Evolutionary conservation across 2,329 filamentous ascomycete genomes (phyloP), one percentile per base, ranked within the genome.

Genomic region (Penicillium brasilianum): DNA sequence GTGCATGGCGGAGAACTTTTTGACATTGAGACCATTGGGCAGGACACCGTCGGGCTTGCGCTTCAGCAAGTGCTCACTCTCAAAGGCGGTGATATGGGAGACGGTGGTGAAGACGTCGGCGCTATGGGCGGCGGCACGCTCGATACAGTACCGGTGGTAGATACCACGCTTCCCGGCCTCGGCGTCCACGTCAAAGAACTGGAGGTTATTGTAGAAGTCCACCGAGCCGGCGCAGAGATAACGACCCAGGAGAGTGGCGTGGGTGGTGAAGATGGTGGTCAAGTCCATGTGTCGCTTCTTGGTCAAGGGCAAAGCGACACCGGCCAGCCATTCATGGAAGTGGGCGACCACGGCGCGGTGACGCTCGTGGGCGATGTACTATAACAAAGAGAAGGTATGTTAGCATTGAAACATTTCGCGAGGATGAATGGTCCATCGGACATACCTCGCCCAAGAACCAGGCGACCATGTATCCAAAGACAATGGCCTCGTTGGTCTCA

Each of bases 191-290:
- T 99, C 94, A 74, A 99, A 98, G 81, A 88, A 90, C 78, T 98
- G 94, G 56, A 99, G 85, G 77, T 98, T 97, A 83, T 98, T 99
- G 85, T 99, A 99, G 77, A 99, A 98, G 77, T 99, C 95, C 65
- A 98, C 95, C 0, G 93, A 97, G 57, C 95, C 95, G 55, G 95
- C 95, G 76, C 95, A 98, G 52, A 98, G 90, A 75, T 99, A 98
- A 72, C 95, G 90, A 64, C 95, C 95, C 52, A 99, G 87, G 11
- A 99, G 86, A 6, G 95, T 98, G 25, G 95, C 95, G 79, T 98
- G 95, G 2, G 95, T 99, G 44, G 95, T 99, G 82, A 98, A 98
- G 77, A 98, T 98, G 68, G 95, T 98, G 18, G 95, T 98, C 54
- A 97, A 86, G 74, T 98, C 95, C 78, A 98, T 98, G 73, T 91